A percentile compares a stretch with the other conserved stretches of the same genome.
These are phyloP conservation scores for Sequoia sempervirens DNA, from an alignment of 75 land plant genomes.

Conservation along the genomic window DNA sequence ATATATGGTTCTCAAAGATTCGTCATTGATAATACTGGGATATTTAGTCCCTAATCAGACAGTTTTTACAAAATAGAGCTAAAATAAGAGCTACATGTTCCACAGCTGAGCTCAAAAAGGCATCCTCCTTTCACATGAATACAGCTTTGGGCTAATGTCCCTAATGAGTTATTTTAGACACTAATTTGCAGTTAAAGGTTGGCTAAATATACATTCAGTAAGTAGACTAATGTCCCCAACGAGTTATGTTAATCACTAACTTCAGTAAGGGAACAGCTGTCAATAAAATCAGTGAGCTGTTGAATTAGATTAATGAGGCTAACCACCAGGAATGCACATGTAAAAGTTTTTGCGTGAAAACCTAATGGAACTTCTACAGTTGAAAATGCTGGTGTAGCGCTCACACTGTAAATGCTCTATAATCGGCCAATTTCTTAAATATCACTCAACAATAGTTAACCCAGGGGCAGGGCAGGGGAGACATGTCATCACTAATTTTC, in stretches of 20 bases:
- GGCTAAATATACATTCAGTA: neutral
- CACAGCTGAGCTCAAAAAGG: neutral
- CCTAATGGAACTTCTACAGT: neutral
- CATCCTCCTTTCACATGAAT: neutral
- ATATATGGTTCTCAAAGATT: too few relatives aligned
- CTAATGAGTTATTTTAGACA: neutral
- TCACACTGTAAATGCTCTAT: neutral
- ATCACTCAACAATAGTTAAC: neutral
- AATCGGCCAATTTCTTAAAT: neutral
- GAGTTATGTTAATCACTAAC: neutral
- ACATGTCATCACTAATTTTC: too few relatives aligned
- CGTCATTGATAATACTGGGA: neutral
- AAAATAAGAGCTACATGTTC: neutral
- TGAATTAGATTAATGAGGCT: neutral
- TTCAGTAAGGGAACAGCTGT: neutral
- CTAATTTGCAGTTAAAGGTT: neutral
- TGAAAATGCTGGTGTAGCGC: neutral
- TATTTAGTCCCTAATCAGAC: neutral
- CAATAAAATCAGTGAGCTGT: neutral
- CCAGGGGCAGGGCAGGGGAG: too few relatives aligned
- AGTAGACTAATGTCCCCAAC: neutral
- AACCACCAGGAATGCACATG: neutral
- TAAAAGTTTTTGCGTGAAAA: neutral
- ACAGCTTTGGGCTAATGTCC: neutral
- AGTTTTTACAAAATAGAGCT: too few relatives aligned